These are phyloP conservation scores for Sesbania bispinosa DNA, from an alignment of 306 rosid species.

Conservation along the genomic window DNA sequence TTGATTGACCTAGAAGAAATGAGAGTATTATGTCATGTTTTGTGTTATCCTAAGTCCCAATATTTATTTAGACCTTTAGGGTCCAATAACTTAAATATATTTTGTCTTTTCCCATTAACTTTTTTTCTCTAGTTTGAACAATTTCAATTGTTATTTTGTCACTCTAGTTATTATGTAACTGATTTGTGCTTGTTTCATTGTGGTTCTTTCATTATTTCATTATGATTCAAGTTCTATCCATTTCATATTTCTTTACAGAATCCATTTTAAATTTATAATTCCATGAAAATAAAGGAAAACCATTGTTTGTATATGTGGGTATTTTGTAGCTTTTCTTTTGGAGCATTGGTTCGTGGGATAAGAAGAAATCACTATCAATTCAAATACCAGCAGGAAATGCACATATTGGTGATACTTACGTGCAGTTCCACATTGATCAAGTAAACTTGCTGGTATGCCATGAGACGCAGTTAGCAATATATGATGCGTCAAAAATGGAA, in stretches of 20 bases:
- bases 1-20: background rate
- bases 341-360: constrained; percentile 50
- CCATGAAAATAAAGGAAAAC: background rate
- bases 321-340: constrained; percentile 29
- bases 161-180: background rate
- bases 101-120: background rate
- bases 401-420: constrained; percentile 12
- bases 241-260: constrained; percentile 1
- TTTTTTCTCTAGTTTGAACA: too few species aligned
- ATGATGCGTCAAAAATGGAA: constrained; percentile 45
- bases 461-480: constrained; percentile 44
- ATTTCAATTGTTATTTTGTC: background rate
- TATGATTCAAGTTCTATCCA: background rate
- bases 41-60: background rate
- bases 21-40: background rate
- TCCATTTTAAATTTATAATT: background rate
- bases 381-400: constrained; percentile 33
- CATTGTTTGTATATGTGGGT: background rate
- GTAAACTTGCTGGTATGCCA: constrained; percentile 46
- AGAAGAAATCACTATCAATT: constrained; percentile 39
- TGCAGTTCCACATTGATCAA: constrained; percentile 44
- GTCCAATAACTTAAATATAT: background rate
- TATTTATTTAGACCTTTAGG: too few species aligned
- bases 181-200: background rate
- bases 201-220: background rate